Evolutionary conservation across 2,329 filamentous ascomycete species (phyloP), one percentile per base, ranked within the genome.

Genomic region (Ilyonectria sp.): DNA sequence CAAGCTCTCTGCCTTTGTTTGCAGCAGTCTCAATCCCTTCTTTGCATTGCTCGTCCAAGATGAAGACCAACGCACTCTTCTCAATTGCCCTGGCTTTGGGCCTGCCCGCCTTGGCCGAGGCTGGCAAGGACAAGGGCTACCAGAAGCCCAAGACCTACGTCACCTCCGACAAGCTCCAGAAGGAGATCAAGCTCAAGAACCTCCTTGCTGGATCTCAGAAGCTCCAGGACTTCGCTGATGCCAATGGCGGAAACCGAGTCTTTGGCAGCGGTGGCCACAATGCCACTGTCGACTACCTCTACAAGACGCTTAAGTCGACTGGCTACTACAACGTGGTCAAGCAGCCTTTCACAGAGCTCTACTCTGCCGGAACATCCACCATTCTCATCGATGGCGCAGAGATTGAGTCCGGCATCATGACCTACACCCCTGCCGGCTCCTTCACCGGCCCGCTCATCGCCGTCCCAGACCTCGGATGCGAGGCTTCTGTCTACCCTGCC

Each of bases 401-500:
- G 2, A 65, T 82, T 46, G 69, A 69, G 1, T 72, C 74, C 10
- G 35, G 69, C 31, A 76, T 79, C 70, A 78, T 84, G 78, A 83
- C 81, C n/a, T 90, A 89, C 75, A 86, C 85, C 15, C 86, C 89
- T 3, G 81, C 82, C 44, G 87, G 83, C 29, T 74, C 79, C 15
- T 78, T 80, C n/a, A 77, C 72, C 43, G 80, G 77, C 9, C 77
- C 83, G 1, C 73, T 90, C 13, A 80, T 88, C 49, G 74, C 79
- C 26, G 85, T 87, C 17, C 76, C 80, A 26, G 86, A 86, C 75
- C 76, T 89, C 4, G 89, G 89, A 49, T 91, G 90, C 76, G 76
- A 77, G 5, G 79, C 80, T 11, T 77, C 79, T 13, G 88, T 91
- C 75, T 92, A 83, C 77, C 86, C 90, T 1, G 79, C 82, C 2